phyloP scores from a whole-genome alignment of 1,139 yeast species.

The Zygosaccharomyces pseudobailii region DNA sequence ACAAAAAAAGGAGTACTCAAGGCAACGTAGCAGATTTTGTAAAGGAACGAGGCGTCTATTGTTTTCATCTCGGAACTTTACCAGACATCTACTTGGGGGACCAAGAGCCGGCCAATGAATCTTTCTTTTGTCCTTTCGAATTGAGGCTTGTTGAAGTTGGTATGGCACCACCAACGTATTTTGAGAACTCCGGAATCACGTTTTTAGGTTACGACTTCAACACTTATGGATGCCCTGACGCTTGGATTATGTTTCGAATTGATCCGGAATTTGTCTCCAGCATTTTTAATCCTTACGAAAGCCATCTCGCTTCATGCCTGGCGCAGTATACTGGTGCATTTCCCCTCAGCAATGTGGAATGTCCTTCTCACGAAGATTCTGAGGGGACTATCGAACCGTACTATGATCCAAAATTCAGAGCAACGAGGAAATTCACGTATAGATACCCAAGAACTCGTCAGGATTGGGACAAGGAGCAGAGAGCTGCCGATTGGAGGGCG shows the following conservation, averaged over 20 bases:
- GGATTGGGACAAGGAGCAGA: slow-evolving; percentile 7
- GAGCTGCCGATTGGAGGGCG: slow-evolving; percentile 14
- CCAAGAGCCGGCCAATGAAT: background rate
- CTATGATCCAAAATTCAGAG: slow-evolving; percentile 4
- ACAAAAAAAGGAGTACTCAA: slow-evolving; percentile 7
- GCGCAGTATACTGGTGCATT: slow-evolving; percentile 9
- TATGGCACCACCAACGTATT: slow-evolving; percentile 13
- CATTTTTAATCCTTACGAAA: slow-evolving; percentile 11
- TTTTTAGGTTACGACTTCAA: slow-evolving; percentile 22
- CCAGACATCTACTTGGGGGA: slow-evolving; percentile 5
- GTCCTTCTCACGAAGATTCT: background rate
- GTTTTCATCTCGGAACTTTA: slow-evolving; percentile 17
- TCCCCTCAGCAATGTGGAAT: slow-evolving; percentile 3
- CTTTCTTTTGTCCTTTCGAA: slow-evolving; percentile 4
- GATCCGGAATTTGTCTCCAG: slow-evolving; percentile 9
- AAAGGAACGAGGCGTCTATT: slow-evolving; percentile 19
- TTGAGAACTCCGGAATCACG: slow-evolving; percentile 10
- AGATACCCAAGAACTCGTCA: slow-evolving; percentile 9
- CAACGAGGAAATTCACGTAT: slow-evolving; percentile 9
- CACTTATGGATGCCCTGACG: slow-evolving; percentile 4
- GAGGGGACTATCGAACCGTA: slow-evolving; percentile 1
- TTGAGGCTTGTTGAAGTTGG: slow-evolving; percentile 10
- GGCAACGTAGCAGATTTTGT: slow-evolving; percentile 18
- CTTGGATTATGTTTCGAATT: slow-evolving; percentile 19
- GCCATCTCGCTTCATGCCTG: slow-evolving; percentile 5